phyloP scores from a whole-genome alignment of 768 basidiomycete genomes.

The Melanogaster broomeanus region DNA sequence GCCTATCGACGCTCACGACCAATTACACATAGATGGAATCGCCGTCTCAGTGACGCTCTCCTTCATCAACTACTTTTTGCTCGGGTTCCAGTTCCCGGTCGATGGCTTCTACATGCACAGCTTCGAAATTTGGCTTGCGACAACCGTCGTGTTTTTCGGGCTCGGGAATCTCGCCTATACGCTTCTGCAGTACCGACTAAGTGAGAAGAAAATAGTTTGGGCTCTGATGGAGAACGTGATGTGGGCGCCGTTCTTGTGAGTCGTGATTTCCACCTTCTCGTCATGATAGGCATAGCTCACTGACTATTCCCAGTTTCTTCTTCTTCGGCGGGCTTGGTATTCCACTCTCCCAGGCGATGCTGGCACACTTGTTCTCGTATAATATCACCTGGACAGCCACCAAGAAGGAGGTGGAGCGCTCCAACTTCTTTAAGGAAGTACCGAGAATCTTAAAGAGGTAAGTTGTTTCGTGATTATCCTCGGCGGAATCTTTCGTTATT shows the following conservation, averaged over 20 bases:
- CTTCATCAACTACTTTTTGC: slow-evolving; percentile 71
- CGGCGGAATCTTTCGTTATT: background rate
- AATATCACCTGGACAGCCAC: slow-evolving; percentile 61
- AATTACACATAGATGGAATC: slow-evolving; percentile 44
- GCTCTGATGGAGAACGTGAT: slow-evolving; percentile 27
- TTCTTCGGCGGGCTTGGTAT: slow-evolving; percentile 60
- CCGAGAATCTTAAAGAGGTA: slow-evolving; percentile 69
- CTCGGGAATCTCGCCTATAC: slow-evolving; percentile 72
- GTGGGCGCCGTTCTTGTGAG: slow-evolving; percentile 41
- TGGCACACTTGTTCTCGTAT: slow-evolving; percentile 59
- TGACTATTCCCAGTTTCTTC: slow-evolving; percentile 35
- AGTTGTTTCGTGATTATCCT: slow-evolving; percentile 36
- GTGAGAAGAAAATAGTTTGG: slow-evolving; percentile 33
- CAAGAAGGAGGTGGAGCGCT: slow-evolving; percentile 82
- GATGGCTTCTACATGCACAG: slow-evolving; percentile 78
- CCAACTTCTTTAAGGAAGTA: slow-evolving; percentile 90
- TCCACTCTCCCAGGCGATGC: slow-evolving; percentile 53
- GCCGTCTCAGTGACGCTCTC: slow-evolving; percentile 66
- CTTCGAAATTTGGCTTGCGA: slow-evolving; percentile 82
- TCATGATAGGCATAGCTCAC: slow-evolving; percentile 6
- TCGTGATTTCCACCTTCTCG: background rate
- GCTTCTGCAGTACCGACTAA: slow-evolving; percentile 71
- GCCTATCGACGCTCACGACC: background rate
- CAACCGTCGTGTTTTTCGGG: slow-evolving; percentile 75
- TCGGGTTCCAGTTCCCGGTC: slow-evolving; percentile 71